phyloP scores from a whole-genome alignment of 352 stramenopile species.

The Globisporangium radiosum region DNA sequence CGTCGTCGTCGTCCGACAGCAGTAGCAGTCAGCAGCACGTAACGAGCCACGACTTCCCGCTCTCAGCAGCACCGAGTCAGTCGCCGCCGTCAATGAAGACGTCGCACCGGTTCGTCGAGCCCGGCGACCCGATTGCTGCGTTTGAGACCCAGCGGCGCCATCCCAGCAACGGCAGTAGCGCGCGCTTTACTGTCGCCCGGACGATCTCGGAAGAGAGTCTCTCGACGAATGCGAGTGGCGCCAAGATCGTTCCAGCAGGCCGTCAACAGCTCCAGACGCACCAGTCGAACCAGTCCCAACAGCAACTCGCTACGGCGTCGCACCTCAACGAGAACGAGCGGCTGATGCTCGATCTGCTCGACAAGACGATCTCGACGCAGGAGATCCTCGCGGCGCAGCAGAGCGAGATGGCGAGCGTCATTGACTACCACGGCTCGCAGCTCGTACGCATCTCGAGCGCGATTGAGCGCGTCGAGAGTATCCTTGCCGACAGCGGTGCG shows the following conservation, averaged over 20 bases:
- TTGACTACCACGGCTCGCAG: constrained; percentile 55
- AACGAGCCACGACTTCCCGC: neutral
- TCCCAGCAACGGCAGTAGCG: neutral
- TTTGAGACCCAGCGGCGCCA: neutral
- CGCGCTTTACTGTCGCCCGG: constrained; percentile 9
- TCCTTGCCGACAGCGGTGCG: constrained; percentile 41
- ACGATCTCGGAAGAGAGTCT: constrained; percentile 17
- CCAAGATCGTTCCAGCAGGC: constrained; percentile 14
- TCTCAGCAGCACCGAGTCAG: neutral
- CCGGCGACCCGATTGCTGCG: too few relatives aligned
- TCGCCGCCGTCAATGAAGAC: neutral
- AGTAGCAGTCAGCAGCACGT: constrained; percentile 6
- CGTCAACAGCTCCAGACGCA: constrained; percentile 18
- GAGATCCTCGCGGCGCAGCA: constrained; percentile 71
- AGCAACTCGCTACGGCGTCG: constrained; percentile 20
- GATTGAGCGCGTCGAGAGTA: constrained; percentile 61
- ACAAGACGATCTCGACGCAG: constrained; percentile 75
- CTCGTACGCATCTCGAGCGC: constrained; percentile 59
- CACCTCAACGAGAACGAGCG: constrained; percentile 58
- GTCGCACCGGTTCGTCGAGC: too few relatives aligned
- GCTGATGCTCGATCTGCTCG: constrained; percentile 66
- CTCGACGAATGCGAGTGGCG: constrained; percentile 11
- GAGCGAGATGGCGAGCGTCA: constrained; percentile 62
- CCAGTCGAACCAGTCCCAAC: constrained; percentile 13
- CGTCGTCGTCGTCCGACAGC: too few relatives aligned